These are phyloP conservation scores for Aegilops bicornis DNA, from an alignment of 176 grass and related monocot genomes.

Conservation along the genomic window DNA sequence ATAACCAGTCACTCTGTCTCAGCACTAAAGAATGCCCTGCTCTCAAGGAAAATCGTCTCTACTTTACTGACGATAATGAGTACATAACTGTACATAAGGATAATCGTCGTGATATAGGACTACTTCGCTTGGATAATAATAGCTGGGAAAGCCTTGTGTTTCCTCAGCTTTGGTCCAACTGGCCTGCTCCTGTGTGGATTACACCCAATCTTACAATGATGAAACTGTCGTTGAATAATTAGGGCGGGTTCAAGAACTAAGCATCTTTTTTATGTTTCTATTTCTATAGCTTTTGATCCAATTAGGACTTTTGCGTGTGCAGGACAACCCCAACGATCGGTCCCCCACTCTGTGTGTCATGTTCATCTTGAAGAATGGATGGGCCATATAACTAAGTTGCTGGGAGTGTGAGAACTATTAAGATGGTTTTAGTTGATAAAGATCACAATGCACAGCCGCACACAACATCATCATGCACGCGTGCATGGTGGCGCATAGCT, in stretches of 20 bases:
- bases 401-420: too few relatives aligned
- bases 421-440: too few relatives aligned
- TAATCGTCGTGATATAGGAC: neutral
- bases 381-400: too few relatives aligned
- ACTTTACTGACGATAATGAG: neutral
- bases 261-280: too few relatives aligned
- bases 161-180: neutral
- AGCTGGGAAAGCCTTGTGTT: neutral
- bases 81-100: neutral
- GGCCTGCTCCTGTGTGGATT: neutral
- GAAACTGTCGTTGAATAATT: neutral
- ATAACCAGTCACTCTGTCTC: neutral
- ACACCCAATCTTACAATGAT: neutral
- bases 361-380: too few relatives aligned
- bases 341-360: too few relatives aligned
- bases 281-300: too few relatives aligned
- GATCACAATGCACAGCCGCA: too few relatives aligned
- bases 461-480: too few relatives aligned
- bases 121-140: neutral
- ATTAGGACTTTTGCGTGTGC: too few relatives aligned
- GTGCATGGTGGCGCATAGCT: too few relatives aligned
- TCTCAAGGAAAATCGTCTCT: neutral
- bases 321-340: too few relatives aligned
- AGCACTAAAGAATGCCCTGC: neutral
- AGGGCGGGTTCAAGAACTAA: neutral